phyloP scores from a whole-genome alignment of 2,329 filamentous ascomycete species.

The Cryphonectria naterciae region DNA sequence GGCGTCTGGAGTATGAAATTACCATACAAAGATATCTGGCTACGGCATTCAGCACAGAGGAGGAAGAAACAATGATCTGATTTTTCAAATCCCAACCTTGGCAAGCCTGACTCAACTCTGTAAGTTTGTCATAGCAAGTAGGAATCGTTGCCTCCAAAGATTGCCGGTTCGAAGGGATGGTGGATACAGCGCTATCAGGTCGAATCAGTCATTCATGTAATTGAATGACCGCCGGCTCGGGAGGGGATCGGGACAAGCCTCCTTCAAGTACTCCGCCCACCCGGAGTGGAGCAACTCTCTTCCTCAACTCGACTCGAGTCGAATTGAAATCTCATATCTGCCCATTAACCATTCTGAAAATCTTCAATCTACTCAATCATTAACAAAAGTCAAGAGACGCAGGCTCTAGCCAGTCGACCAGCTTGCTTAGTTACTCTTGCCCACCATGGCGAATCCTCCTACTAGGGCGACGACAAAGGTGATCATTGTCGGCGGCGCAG shows the following conservation, averaged over 20 bases:
- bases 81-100: neutral
- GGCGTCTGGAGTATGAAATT: conserved; percentile 1
- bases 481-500: conserved; percentile 52
- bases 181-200: neutral
- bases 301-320: neutral
- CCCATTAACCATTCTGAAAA: neutral
- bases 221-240: neutral
- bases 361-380: neutral
- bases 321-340: neutral
- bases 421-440: neutral
- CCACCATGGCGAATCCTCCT: neutral
- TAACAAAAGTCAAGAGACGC: neutral
- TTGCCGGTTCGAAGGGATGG: neutral
- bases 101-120: too few relatives aligned
- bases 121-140: too few relatives aligned
- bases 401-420: neutral
- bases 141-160: neutral
- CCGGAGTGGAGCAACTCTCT: neutral
- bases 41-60: neutral
- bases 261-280: neutral
- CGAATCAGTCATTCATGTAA: neutral
- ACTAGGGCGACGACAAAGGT: conserved; percentile 31
- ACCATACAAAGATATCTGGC: neutral
- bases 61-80: neutral
- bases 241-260: neutral